These are phyloP conservation scores for Amanita rimosa DNA, from an alignment of 768 basidiomycete species.

Conservation along the genomic window DNA sequence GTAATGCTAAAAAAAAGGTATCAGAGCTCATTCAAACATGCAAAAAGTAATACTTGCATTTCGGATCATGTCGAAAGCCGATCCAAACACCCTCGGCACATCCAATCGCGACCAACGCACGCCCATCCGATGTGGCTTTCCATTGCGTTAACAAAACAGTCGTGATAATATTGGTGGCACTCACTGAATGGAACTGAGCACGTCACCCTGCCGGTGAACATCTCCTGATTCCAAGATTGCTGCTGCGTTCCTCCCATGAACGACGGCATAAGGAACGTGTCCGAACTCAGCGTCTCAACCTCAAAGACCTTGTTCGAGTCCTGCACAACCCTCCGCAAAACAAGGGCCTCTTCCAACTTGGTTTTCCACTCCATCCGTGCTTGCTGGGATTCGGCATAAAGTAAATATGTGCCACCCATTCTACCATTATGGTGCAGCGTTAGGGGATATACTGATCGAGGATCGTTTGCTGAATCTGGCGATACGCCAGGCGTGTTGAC, in stretches of 20 bases:
- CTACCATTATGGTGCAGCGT: slow-evolving; percentile 84
- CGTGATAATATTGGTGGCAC: slow-evolving; percentile 16
- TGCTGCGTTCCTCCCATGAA: slow-evolving; percentile 28
- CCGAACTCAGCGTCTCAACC: slow-evolving; percentile 76
- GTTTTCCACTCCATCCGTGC: slow-evolving; percentile 78
- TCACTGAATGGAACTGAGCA: slow-evolving; percentile 88
- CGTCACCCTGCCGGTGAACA: slow-evolving; percentile 77
- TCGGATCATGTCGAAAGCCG: slow-evolving; percentile 78
- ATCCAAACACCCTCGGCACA: slow-evolving; percentile 95
- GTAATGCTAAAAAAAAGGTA: slow-evolving; percentile 48
- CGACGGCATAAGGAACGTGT: slow-evolving; percentile 74
- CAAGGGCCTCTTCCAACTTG: slow-evolving; percentile 86
- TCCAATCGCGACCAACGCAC: slow-evolving; percentile 78
- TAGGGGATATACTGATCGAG: slow-evolving; percentile 73
- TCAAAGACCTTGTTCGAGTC: slow-evolving; percentile 96
- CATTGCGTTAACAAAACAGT: slow-evolving; percentile 29
- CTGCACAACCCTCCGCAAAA: slow-evolving; percentile 75
- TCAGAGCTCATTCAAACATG: slow-evolving; percentile 13
- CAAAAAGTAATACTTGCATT: slow-evolving; percentile 39
- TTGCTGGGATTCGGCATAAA: slow-evolving; percentile 72
- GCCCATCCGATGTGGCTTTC: slow-evolving; percentile 72
- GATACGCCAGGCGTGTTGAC: slow-evolving; percentile 12
- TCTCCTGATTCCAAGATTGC: slow-evolving; percentile 61
- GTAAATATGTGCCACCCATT: slow-evolving; percentile 68
- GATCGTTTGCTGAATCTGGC: slow-evolving; percentile 32